phyloP scores from a whole-genome alignment of 1,284 basidiomycete species.

The Ganoderma multipileum region DNA sequence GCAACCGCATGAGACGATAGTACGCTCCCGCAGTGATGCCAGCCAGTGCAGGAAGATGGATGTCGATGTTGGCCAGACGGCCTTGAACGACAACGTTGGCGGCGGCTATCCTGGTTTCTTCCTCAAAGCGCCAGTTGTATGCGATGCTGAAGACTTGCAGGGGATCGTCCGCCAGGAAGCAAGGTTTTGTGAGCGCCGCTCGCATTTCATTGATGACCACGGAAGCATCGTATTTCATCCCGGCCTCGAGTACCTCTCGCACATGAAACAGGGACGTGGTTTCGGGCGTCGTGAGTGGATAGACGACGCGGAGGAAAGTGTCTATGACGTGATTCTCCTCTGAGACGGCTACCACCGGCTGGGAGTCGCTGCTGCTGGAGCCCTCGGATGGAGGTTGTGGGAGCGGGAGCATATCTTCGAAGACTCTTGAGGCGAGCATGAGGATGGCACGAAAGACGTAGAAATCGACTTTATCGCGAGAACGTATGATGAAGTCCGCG shows the following conservation, averaged over 20 bases:
- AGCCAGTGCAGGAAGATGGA: background rate
- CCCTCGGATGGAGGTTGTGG: conserved; percentile 15
- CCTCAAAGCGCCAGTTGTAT: background rate
- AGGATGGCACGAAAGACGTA: conserved; percentile 28
- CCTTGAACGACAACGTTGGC: background rate
- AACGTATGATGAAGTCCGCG: conserved; percentile 41
- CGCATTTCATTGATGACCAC: background rate
- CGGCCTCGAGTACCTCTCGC: background rate
- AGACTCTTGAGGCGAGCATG: conserved; percentile 29
- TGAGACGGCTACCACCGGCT: background rate
- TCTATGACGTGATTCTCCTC: background rate
- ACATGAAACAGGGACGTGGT: background rate
- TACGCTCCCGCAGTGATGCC: background rate
- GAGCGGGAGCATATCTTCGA: conserved; percentile 22
- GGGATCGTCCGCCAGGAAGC: background rate
- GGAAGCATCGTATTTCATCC: background rate
- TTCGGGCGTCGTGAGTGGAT: background rate
- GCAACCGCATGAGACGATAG: background rate
- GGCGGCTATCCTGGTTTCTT: background rate
- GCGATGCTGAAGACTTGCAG: conserved; percentile 2
- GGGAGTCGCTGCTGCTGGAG: background rate
- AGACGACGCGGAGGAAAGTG: background rate
- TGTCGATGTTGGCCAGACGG: background rate
- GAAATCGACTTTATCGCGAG: conserved; percentile 33
- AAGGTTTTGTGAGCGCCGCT: background rate